Base-by-base conservation (phyloP, 345 rosid species). In the Psidium friedrichsthalianum region DNA sequence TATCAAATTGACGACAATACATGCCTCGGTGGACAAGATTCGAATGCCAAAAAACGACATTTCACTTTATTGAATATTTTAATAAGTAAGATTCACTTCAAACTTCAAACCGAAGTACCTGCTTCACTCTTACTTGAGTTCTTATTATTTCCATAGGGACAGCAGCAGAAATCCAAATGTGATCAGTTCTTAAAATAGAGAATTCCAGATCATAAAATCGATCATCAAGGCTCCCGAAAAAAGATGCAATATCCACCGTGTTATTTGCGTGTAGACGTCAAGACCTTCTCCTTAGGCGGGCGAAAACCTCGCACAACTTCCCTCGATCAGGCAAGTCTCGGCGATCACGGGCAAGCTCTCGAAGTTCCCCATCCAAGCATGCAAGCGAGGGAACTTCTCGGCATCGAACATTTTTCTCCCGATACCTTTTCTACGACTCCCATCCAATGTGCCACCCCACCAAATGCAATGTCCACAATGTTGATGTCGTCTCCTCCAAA, bases 251-350 rank as follows among this genome's bases (percentile, higher is more conserved):
- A 22, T 16, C 56, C 8, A 8, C 8, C 8, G 11, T 9, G 0
- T 55, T 9, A 20, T 55, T 20, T 55, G 11, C 3, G 57, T 21
- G 10, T 20, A 20, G 57, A 16, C 1, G 25, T 1, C 10, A 7
- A 49, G 12, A 55, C 2, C 22, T 55, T 55, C 57, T 55, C 57
- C 57, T 55, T 55, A 18, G 25, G 57, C 57, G 9, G 11, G 57
- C 25, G 24, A 55, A 22, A 7, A 18, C 2, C 9, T 55, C 8
- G 25, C 25, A 8, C 57, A 55, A 21, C 51, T 85, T 85, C 7
- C 51, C 51, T 24, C 29, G 42, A 49, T 89, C 90, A 12, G 87
- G 90, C 51, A 83, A 78, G 78, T 87, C 40, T 87, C 86, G 51
- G 56, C 74, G 74, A 89, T 89, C 16, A 56, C 56, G 2, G 84